Conservation (phyloP, 331 rosid species). For the Prunus yedoensis region DNA sequence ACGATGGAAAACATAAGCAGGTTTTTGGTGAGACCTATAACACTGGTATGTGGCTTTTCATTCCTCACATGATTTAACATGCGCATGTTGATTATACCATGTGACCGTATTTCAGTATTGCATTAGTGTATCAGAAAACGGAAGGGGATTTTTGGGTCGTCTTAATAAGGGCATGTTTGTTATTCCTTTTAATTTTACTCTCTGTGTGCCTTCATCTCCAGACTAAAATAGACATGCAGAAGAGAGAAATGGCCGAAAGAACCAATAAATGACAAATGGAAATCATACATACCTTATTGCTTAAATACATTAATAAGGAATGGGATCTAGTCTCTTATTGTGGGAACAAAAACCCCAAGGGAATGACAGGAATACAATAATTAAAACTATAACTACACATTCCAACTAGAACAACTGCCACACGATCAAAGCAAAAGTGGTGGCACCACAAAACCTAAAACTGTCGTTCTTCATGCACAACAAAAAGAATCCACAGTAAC, state of each 20-base stretch:
- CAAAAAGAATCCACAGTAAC: constrained; percentile 24
- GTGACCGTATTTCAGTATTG: no score
- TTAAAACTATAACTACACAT: constrained; percentile 32
- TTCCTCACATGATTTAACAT: no score
- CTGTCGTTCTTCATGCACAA: constrained; percentile 24
- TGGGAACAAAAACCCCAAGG: constrained; percentile 23
- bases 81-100: no score
- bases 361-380: constrained; percentile 30
- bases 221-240: neutral
- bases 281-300: constrained; percentile 41
- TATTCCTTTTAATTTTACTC: no score
- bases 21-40: no score
- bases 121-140: no score
- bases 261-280: neutral
- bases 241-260: neutral
- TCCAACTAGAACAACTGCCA: constrained; percentile 42
- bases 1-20: no score
- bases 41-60: no score
- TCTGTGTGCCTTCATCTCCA: no score
- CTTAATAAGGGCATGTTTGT: no score
- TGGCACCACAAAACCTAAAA: constrained; percentile 31
- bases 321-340: constrained; percentile 43
- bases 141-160: no score
- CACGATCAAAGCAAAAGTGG: constrained; percentile 36
- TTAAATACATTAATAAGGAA: constrained; percentile 42